Base-by-base conservation (phyloP, 441 rosid genomes). In the Populus hybrid region DNA sequence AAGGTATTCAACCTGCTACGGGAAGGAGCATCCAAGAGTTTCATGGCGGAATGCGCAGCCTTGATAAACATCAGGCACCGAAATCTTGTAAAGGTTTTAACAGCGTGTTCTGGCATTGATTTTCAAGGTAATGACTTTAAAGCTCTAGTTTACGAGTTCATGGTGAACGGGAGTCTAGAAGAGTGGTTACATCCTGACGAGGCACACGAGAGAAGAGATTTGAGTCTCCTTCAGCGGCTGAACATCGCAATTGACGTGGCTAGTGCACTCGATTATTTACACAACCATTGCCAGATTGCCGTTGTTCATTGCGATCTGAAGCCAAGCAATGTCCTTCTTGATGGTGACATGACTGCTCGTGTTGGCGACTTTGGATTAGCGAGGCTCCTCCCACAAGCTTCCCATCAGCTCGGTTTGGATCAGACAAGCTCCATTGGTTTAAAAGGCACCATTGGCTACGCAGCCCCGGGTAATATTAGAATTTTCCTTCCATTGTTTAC, bases 341-440 rank as follows among this genome's bases (percentile, higher is more conserved):
- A 74, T 2, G 5, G 3, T 40, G 67, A 74, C 57, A 7, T 77
- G 75, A 30, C 63, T 2, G 81, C 69, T 11, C 73, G 64, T 46
- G 81, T 82, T 3, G 65, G 80, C 2, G 80, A 82, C 50, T 82
- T 84, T 34, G 83, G 82, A 50, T 40, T 78, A 2, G 42, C 76
- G 42, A 75, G 69, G 67, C 57, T 76, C 46, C 59, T 50, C 59
- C 59, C 59, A 5, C 34, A 50, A 11, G 19, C 16, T 23, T 38
- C 67, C 21, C 53, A n/a, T 26, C 53, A 7, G 16, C 9, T 19
- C 7, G 12, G 19, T 21, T 14, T 9, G 28, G 63, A 63, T 64
- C 71, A 77, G 50, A 72, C 10, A 26, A 14, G 75, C 64, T 67
- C 78, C 35, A 32, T 71, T 14, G 40, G 80, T 70, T 34, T 63